These are phyloP conservation scores for Fagus sylvatica DNA, from an alignment of 306 rosid genomes.

Conservation along the genomic window DNA sequence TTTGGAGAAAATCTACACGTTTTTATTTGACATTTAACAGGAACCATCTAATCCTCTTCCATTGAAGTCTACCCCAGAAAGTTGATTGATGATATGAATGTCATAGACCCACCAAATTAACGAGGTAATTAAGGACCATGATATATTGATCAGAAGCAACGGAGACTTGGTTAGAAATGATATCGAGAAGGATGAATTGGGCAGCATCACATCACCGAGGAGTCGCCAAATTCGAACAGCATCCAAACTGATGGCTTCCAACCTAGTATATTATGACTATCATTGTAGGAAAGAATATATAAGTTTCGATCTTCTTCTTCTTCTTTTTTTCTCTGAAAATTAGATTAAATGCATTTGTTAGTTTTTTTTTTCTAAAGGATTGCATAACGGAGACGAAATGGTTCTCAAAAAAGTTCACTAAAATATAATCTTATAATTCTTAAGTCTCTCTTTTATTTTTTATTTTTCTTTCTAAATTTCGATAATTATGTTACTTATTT, in stretches of 20 bases:
- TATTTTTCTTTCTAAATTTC: too few species aligned
- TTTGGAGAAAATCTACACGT: background rate
- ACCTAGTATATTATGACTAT: background rate
- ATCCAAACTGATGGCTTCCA: background rate
- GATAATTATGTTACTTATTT: too few species aligned
- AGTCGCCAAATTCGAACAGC: conserved; percentile 6
- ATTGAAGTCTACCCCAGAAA: conserved; percentile 25
- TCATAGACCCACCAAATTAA: background rate
- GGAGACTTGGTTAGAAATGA: conserved; percentile 10
- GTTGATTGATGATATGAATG: background rate
- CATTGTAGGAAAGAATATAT: too few species aligned
- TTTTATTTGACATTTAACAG: conserved; percentile 9
- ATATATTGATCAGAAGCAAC: conserved; percentile 2
- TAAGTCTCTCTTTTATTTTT: too few species aligned
- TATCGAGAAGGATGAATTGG: background rate
- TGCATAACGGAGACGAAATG: too few species aligned
- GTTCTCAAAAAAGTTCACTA: too few species aligned
- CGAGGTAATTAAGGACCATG: background rate
- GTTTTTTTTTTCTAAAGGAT: too few species aligned
- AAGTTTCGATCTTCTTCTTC: too few species aligned
- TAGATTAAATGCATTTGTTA: too few species aligned
- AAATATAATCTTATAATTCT: too few species aligned
- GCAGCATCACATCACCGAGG: background rate
- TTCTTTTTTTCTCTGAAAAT: too few species aligned
- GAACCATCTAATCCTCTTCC: conserved; percentile 15